Evolutionary conservation across 164 flowering plant genomes (phyloP), one percentile per base, ranked within the genome.

Genomic region (Tetracentron sinense): DNA sequence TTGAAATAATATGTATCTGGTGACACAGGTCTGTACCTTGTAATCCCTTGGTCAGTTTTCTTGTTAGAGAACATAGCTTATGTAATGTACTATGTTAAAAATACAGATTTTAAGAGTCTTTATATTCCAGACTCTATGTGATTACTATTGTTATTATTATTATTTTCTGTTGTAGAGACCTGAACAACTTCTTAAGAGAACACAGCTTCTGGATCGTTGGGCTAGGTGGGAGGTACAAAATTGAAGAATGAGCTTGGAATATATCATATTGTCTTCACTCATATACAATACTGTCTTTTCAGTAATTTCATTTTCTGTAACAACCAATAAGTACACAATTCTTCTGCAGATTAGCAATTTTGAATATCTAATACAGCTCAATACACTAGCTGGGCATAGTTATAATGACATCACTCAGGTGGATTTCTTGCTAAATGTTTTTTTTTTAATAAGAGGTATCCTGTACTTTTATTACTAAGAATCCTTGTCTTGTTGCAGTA

Each of bases 171-270:
- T 80, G 53, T 67, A 94, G 99, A 85, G 96, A 72, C 99, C 99
- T 56, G 99, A 95, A 53, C 97, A 85, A 74, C 96, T 95, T 70
- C 75, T 95, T 42, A 87, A 88, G 68, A 83, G 97, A 74, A 92
- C 94, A 74, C 97, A 95, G 72, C 94, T 95, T 31, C 92, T 89
- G 97, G 97, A 95, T 72, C 99, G 97, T 35, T 95, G 99, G 99
- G 89, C 92, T 59, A 80, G 97, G 73, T 85, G 97, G 94, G 99
- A 95, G 99, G 99, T 95, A 84, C 8, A 59, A 51, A 69, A 51
- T 51, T 62, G 42, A 48, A 56, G 53, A 59, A 51, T 64, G 22
- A 65, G 26, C 58, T 67, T 66, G n/a, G 22, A 20, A 35, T 44
- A 23, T 52, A 55, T 54, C 29, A 15, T n/a, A n/a, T n/a, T n/a